These are phyloP conservation scores for Amauroascus niger DNA, from an alignment of 2,329 filamentous ascomycete species.

Conservation along the genomic window DNA sequence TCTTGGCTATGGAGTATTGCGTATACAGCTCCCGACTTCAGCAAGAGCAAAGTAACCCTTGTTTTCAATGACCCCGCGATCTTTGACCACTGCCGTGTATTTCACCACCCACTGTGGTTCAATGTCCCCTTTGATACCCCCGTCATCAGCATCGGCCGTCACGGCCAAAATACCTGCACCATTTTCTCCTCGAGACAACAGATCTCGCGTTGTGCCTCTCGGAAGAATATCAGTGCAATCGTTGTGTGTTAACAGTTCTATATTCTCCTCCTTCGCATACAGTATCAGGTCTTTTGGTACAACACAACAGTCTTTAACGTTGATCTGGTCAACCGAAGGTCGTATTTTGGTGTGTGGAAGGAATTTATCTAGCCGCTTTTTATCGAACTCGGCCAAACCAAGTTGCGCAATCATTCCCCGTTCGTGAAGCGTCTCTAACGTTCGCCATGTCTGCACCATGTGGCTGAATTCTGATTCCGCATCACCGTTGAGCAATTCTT, in stretches of 20 bases:
- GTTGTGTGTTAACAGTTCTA: slow-evolving; percentile 86
- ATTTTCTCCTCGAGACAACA: slow-evolving; percentile 61
- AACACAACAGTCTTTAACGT: slow-evolving; percentile 88
- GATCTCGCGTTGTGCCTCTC: slow-evolving; percentile 69
- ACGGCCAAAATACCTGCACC: slow-evolving; percentile 69
- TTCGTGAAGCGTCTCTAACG: slow-evolving; percentile 62
- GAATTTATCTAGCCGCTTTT: slow-evolving; percentile 68
- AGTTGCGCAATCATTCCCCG: slow-evolving; percentile 64
- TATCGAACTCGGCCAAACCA: slow-evolving; percentile 85
- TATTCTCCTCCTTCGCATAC: slow-evolving; percentile 70
- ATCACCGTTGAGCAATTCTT: slow-evolving; percentile 51
- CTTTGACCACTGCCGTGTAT: slow-evolving; percentile 89
- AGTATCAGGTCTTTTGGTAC: slow-evolving; percentile 79
- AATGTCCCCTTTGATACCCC: slow-evolving; percentile 64
- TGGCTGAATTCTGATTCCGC: slow-evolving; percentile 42
- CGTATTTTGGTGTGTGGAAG: slow-evolving; percentile 59
- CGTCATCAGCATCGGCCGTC: slow-evolving; percentile 40
- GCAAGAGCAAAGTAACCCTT: slow-evolving; percentile 95
- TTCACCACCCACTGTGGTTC: slow-evolving; percentile 91
- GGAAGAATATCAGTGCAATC: slow-evolving; percentile 90
- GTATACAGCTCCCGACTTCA: slow-evolving; percentile 48
- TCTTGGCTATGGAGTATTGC: slow-evolving; percentile 19
- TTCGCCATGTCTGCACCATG: slow-evolving; percentile 57
- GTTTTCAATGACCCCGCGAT: slow-evolving; percentile 92
- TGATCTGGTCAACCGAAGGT: slow-evolving; percentile 89